Evolutionary conservation across 306 rosid species (phyloP).

Genomic region (Gleditsia sinensis): DNA sequence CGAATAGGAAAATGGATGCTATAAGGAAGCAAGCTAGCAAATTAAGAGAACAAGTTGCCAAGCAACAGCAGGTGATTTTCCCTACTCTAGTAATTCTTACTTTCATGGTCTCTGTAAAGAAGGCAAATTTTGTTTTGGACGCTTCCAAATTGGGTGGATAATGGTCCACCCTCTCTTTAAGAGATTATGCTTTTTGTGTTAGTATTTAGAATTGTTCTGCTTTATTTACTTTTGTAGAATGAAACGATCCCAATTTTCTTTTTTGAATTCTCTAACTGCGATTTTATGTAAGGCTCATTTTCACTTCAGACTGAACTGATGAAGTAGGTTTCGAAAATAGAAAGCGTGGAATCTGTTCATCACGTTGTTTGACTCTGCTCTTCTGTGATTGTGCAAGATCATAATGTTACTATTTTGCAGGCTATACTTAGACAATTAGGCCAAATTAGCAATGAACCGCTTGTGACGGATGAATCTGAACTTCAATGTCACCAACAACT

Average conservation of each 20-base stretch:
- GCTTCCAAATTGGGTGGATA: constrained; percentile 17
- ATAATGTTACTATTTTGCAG: constrained; percentile 52
- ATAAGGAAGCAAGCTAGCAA: constrained; percentile 89
- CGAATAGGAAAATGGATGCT: constrained; percentile 58
- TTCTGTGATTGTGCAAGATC: constrained; percentile 5
- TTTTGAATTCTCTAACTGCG: not conserved
- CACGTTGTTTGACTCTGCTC: constrained; percentile 6
- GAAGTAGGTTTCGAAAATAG: not conserved
- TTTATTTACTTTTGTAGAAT: constrained; percentile 23
- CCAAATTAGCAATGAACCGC: constrained; percentile 65
- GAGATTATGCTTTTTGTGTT: constrained; percentile 10
- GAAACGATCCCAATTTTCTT: not conserved
- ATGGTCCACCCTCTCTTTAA: not conserved
- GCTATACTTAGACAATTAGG: constrained; percentile 83
- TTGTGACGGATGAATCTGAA: constrained; percentile 73
- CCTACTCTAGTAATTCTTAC: not conserved
- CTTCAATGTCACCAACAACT: constrained; percentile 74
- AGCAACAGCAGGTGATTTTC: constrained; percentile 78
- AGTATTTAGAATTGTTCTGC: constrained; percentile 22
- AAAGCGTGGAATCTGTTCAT: constrained; percentile 19
- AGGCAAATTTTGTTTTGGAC: not conserved
- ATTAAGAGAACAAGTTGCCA: constrained; percentile 90
- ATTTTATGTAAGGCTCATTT: not conserved
- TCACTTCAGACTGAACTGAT: constrained; percentile 24
- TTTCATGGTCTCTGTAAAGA: not conserved